Percentiles rank a stretch among this genome's conserved stretches.
These are phyloP conservation scores for Linum usitatissimum DNA, from an alignment of 345 rosid genomes.

Conservation along the genomic window DNA sequence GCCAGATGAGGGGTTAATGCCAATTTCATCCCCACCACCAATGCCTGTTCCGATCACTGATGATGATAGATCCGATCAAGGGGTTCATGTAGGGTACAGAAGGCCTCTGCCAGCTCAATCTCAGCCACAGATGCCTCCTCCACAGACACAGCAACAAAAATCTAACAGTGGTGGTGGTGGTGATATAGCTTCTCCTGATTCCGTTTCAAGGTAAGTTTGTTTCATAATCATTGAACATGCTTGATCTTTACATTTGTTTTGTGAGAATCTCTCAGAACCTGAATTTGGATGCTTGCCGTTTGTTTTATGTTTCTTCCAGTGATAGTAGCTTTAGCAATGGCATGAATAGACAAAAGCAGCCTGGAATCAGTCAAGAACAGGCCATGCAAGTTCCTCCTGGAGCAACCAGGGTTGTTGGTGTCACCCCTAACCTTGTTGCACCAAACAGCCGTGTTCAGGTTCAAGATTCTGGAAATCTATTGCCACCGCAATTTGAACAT, in stretches of 20 bases:
- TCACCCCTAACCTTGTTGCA: conserved; percentile 31
- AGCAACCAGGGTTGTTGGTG: conserved; percentile 23
- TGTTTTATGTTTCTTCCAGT: conserved; percentile 35
- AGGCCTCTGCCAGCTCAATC: conserved; percentile 31
- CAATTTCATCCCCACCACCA: conserved; percentile 49
- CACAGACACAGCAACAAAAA: conserved; percentile 48
- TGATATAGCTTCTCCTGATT: conserved; percentile 77
- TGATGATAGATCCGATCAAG: conserved; percentile 91
- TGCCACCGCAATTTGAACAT: conserved; percentile 48
- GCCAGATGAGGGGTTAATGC: conserved; percentile 49
- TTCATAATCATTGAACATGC: background rate
- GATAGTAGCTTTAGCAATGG: conserved; percentile 69
- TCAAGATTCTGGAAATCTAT: conserved; percentile 44
- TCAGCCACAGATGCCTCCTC: conserved; percentile 36
- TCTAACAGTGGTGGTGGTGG: conserved; percentile 31
- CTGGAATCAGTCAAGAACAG: conserved; percentile 52
- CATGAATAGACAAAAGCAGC: conserved; percentile 48
- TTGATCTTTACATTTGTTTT: background rate
- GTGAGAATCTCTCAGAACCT: conserved; percentile 17
- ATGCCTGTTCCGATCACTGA: conserved; percentile 39
- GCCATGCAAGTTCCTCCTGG: conserved; percentile 54
- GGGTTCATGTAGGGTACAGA: conserved; percentile 44
- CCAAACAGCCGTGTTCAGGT: conserved; percentile 47
- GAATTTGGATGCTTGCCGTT: conserved; percentile 20
- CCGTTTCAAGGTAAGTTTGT: conserved; percentile 71